Conservation (phyloP, 495 filamentous ascomycete species). For the Pseudotulostoma volvatum region DNA sequence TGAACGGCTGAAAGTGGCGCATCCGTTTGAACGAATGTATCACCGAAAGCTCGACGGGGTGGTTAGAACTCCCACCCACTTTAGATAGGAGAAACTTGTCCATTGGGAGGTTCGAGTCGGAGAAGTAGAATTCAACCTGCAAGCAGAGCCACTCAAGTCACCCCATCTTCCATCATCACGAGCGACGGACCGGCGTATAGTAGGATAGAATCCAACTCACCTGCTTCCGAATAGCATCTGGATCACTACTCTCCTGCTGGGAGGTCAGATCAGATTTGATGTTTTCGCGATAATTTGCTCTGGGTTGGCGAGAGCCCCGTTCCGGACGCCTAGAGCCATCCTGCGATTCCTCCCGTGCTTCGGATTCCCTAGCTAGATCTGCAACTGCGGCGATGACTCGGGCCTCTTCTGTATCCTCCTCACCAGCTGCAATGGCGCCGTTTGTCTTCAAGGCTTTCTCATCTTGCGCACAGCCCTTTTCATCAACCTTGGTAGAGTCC, state of each 20-base stretch:
- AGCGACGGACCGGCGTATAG: too few relatives aligned
- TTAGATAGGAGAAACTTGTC: conserved; percentile 73
- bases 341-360: conserved; percentile 19
- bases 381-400: conserved; percentile 29
- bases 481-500: conserved; percentile 1
- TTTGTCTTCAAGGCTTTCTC: conserved; percentile 1
- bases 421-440: neutral
- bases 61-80: conserved; percentile 62
- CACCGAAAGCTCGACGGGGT: conserved; percentile 54
- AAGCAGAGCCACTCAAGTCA: too few relatives aligned
- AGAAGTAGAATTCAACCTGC: conserved; percentile 96
- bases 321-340: conserved; percentile 9
- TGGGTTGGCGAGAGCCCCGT: conserved; percentile 8
- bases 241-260: conserved; percentile 51
- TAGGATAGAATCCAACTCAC: conserved; percentile 22
- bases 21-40: conserved; percentile 85
- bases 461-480: neutral
- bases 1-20: conserved; percentile 74
- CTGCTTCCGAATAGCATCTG: conserved; percentile 64
- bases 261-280: conserved; percentile 48
- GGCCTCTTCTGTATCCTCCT: conserved; percentile 19
- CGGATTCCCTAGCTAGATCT: conserved; percentile 29
- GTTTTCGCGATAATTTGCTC: conserved; percentile 21
- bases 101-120: conserved; percentile 72
- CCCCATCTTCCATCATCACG: too few relatives aligned